Conservation (phyloP, 2,329 filamentous ascomycete species). For the Pyrenochaeta sp. region DNA sequence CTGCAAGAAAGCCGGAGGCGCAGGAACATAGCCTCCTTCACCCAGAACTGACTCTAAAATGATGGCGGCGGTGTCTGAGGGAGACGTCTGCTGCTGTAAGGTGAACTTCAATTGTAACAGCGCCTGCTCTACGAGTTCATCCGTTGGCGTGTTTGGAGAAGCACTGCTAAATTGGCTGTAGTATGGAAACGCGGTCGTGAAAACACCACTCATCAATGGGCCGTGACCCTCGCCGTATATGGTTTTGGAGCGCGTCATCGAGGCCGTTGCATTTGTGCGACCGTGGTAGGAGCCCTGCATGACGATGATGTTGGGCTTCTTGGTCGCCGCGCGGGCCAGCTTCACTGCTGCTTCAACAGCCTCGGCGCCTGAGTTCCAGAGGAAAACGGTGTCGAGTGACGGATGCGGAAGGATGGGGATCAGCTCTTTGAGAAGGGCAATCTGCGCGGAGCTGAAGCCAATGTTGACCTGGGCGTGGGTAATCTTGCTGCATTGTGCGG, state of each 20-base stretch:
- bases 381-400: constrained; percentile 39
- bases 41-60: constrained; percentile 41
- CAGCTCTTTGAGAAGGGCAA: constrained; percentile 37
- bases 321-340: constrained; percentile 37
- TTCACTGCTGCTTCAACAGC: constrained; percentile 42
- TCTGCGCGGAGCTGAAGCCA: constrained; percentile 40
- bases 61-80: constrained; percentile 39
- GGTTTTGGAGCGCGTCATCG: constrained; percentile 42
- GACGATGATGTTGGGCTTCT: constrained; percentile 44
- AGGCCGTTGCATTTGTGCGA: constrained; percentile 39
- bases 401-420: constrained; percentile 39
- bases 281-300: constrained; percentile 45
- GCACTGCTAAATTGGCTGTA: constrained; percentile 39
- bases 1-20: constrained; percentile 40
- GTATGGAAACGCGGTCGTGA: constrained; percentile 40
- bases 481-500: constrained; percentile 41
- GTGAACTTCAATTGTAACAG: constrained; percentile 38
- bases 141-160: constrained; percentile 31
- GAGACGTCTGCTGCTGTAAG: constrained; percentile 37
- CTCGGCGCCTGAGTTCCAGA: constrained; percentile 43
- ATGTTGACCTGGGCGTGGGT: constrained; percentile 43
- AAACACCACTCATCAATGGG: constrained; percentile 41
- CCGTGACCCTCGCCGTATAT: constrained; percentile 43
- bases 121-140: constrained; percentile 34
- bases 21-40: constrained; percentile 42